These are phyloP conservation scores for Trametes hirsuta DNA, from an alignment of 1,284 basidiomycete species.

Conservation along the genomic window DNA sequence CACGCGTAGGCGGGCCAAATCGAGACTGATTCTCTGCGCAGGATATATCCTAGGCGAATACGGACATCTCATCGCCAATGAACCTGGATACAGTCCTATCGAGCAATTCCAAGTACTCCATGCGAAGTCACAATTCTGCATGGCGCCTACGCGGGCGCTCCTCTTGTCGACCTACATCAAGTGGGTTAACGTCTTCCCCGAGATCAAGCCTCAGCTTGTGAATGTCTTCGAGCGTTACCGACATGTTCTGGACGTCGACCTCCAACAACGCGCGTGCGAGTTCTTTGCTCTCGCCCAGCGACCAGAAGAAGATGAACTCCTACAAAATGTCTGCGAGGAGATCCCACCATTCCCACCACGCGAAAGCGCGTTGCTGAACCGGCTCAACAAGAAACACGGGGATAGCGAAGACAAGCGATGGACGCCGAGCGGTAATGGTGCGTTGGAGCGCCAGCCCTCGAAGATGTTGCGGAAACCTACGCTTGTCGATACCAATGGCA, in stretches of 20 bases:
- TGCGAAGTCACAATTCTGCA: constrained; percentile 94
- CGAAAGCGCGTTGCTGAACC: constrained; percentile 85
- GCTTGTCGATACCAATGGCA: constrained; percentile 31
- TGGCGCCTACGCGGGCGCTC: constrained; percentile 90
- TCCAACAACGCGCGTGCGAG: constrained; percentile 98
- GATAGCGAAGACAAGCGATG: constrained; percentile 94
- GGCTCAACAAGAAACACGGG: constrained; percentile 87
- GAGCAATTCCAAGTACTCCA: constrained; percentile 96
- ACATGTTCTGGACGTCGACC: constrained; percentile 95
- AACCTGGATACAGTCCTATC: constrained; percentile 88
- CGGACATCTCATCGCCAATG: constrained; percentile 96
- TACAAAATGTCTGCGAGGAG: constrained; percentile 96
- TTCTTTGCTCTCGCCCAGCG: constrained; percentile 86
- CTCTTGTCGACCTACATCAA: constrained; percentile 98
- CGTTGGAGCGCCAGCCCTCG: constrained; percentile 69
- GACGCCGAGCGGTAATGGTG: constrained; percentile 94
- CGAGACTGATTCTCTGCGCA: constrained; percentile 34
- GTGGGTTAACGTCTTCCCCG: constrained; percentile 99
- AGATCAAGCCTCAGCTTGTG: constrained; percentile 93
- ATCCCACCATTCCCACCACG: constrained; percentile 99
- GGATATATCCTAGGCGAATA: constrained; percentile 98
- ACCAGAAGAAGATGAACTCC: constrained; percentile 86
- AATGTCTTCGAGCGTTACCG: constrained; percentile 98
- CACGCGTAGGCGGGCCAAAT: background rate
- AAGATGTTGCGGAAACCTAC: constrained; percentile 53